Evolutionary conservation across 208 protist species (phyloP), one percentile per base, ranked within the genome.

Genomic region (Leishmania gerbilli): DNA sequence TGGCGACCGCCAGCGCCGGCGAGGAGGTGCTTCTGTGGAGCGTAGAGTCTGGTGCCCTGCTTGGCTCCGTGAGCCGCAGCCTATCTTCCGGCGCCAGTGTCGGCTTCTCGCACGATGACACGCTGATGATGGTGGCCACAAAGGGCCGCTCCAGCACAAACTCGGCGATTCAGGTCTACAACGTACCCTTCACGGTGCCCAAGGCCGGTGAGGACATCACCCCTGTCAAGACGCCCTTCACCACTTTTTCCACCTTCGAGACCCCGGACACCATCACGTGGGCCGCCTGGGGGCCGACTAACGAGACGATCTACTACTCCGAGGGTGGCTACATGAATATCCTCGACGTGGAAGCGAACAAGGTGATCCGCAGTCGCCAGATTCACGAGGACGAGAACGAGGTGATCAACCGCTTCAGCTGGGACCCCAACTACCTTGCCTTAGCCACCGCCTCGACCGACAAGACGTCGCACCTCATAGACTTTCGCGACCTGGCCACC

Each of bases 201-300:
- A 84, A 86, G 80, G 74, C 85, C 45, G 90, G 89, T 47, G 87
- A 95, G 79, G 83, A 88, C 83, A 90, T 96, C 62, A 88, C 90
- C 15, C 91, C 89, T 11, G 84, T 84, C 60, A 90, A 91, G 72
- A 91, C 87, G 64, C 77, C 79, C 27, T 96, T 97, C 81, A 94
- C 93, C 74, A 86, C 87, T 17, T 90, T 86, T 77, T 82, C 87
- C 31, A 84, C 84, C 77, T 93, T 88, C 84, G 87, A 95, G 78
- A 86, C 84, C 31, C 86, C 87, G 31, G 88, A 93, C 77, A 90
- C 85, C 56, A 94, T 98, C 77, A 98, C 98, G 77, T 97, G 87
- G 58, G 98, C 98, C 1, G 75, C 93, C 31, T 99, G 98, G 98
- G 98, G 98, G 21, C 98, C 98, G 47, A 95, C 98, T 19, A 99